Evolutionary conservation across 2,329 filamentous ascomycete species (phyloP), one percentile per base, ranked within the genome.

Genomic region (Pezicula radicicola): DNA sequence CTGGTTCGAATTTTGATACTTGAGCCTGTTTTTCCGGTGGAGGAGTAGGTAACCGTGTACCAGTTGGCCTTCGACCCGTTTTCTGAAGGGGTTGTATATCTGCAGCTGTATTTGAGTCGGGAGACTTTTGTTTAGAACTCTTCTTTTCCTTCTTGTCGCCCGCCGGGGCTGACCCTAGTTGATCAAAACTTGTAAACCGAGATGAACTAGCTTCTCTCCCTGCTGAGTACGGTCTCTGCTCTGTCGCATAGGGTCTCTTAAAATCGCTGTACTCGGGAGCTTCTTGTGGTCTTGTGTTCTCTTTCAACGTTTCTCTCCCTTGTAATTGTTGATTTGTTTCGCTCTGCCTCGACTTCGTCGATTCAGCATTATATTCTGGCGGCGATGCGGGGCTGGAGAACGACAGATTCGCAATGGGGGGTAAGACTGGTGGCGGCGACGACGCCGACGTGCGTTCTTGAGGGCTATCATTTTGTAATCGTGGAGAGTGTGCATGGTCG

Each of bases 371-470:
- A n/a, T 55, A 43, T 27, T 51, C 43, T 8, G 46, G 35, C 4
- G 40, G 28, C n/a, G 16, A 25, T 21, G 55, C 55, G 33, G 53
- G 55, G 6, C 60, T 60, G 15, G 55, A 55, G 13, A 62, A 67
- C 19, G 70, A 64, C 13, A 74, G 62, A 27, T 69, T 63, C 33
- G 69, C 62, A 36, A 73, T 69, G 30, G 68, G 68, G 30, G 70
- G 68, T 28, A 83, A 67, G 3, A 69, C 72, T 7, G 78, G 78
- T 49, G 80, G 73, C 33, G 73, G 61, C 49, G 80, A 73, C 36
- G 72, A 60, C 6, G 48, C 52, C 12, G 59, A 53, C 28, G 49
- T 46, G 21, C 48, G 50, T 37, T 64, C 59, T 49, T 51, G 56
- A 10, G 49, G 48, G 36, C 35, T 50, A 12, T 46, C 51, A 52